Evolutionary conservation across 1,139 yeast species (phyloP), one percentile per base, ranked within the genome.

Genomic region (Saccharomycopsis crataegensis): DNA sequence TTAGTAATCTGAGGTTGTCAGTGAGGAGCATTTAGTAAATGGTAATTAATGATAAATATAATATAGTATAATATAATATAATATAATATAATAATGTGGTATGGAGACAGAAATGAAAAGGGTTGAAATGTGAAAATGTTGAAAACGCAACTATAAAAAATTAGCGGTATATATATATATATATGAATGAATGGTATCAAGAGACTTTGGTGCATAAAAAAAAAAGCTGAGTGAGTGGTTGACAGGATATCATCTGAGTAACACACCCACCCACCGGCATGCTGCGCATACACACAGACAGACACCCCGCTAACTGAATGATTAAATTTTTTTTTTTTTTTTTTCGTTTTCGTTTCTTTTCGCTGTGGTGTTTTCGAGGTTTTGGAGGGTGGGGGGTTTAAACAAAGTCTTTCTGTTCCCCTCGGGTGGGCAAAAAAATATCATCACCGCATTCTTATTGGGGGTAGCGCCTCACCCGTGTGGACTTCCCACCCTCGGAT

Each of bases 1-100:
- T 70, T 52, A 75, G 65, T 43, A 85, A 73, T 57, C 69, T 71
- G 62, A 74, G 76, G 49, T 73, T 71, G 62, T 71, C 69, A 61
- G 76, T 73, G 49, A 77, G 59, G 16, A 34, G 28, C 48, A 33
- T 46, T 36, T 22, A 22, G 28, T 22, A 4, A 22, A 4, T 22
- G 28, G 4, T 22, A 22, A 22, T 22, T 22, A n/a, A n/a, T n/a
- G n/a, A n/a, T 9, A 36, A 36, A 36, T 36, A 41, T 11, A 17
- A 14, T 41, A 41, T 9, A 41, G 44, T 41, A n/a, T 9, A 41
- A 14, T 41, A 41, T n/a, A 41, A 14, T 41, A 36, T 12, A 36
- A 12, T 11, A 36, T 9, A 36, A 12, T 36, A 36, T 9, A 36
- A 11, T 36, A n/a, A 11, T 9, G 40, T 36, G 12, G 9, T 9